These are phyloP conservation scores for Trypanosoma rangeli DNA, from an alignment of 208 protist species.

Conservation along the genomic window DNA sequence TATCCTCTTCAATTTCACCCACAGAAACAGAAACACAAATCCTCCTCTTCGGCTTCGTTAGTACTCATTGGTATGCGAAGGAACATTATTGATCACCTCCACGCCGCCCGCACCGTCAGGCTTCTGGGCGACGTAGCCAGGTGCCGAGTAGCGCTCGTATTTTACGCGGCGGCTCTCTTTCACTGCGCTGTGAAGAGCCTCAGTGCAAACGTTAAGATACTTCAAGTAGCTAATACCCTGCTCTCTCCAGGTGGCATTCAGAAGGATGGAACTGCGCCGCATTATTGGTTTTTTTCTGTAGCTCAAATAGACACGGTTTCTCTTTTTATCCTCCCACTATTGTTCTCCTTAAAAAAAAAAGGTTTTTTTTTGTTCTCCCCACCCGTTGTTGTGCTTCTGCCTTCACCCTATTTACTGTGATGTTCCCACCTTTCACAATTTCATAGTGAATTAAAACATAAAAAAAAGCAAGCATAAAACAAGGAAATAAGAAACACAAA, in stretches of 20 bases:
- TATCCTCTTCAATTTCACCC: not conserved
- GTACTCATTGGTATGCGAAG: slow-evolving; percentile 74
- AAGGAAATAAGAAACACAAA: not conserved
- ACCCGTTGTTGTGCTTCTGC: not conserved
- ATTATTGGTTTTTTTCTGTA: slow-evolving; percentile 38
- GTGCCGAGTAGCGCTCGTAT: slow-evolving; percentile 69
- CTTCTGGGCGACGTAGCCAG: slow-evolving; percentile 67
- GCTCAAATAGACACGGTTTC: not conserved
- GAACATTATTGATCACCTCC: slow-evolving; percentile 71
- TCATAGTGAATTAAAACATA: not conserved
- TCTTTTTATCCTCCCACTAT: slow-evolving; percentile 1
- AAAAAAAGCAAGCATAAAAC: not conserved
- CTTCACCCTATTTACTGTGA: no score
- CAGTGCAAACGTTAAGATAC: slow-evolving; percentile 90
- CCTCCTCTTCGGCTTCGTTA: slow-evolving; percentile 25
- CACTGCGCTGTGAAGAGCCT: slow-evolving; percentile 79
- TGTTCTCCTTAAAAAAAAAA: slow-evolving; percentile 3
- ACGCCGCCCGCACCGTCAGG: slow-evolving; percentile 62
- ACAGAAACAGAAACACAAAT: slow-evolving; percentile 9
- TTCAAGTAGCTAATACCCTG: slow-evolving; percentile 91
- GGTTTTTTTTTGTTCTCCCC: not conserved
- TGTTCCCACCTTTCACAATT: no score
- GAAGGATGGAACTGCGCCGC: slow-evolving; percentile 46
- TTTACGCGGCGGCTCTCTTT: slow-evolving; percentile 63
- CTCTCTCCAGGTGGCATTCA: slow-evolving; percentile 77